Conservation (phyloP, 2,329 filamentous ascomycete species). For the Corinectria fuckeliana region DNA sequence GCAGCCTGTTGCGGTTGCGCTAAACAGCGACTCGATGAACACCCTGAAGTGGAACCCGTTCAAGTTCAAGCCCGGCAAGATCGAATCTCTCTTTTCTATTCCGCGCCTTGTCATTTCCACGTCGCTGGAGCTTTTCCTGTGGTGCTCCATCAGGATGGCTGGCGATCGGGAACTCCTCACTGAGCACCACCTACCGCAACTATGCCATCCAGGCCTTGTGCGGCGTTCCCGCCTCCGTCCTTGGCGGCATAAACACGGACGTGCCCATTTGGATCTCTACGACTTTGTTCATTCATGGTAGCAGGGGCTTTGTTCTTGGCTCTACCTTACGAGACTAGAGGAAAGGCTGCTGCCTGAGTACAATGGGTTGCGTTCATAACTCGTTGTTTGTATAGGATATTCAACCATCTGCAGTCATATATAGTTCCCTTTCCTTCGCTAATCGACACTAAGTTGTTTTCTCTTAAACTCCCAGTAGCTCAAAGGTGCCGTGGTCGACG, state of each 20-base stretch:
- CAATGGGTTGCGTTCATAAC: no score
- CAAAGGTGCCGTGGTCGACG: slow-evolving; percentile 12
- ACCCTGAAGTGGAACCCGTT: slow-evolving; percentile 43
- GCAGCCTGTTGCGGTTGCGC: neutral
- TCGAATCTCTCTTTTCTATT: slow-evolving; percentile 62
- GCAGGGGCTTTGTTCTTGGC: slow-evolving; percentile 50
- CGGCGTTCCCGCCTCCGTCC: slow-evolving; percentile 28
- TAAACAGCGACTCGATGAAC: neutral
- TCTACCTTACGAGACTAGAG: slow-evolving; percentile 52
- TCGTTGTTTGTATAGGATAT: neutral
- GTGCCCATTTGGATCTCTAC: slow-evolving; percentile 53
- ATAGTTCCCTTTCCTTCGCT: neutral
- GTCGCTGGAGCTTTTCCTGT: slow-evolving; percentile 58
- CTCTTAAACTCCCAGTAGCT: slow-evolving; percentile 9
- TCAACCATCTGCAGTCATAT: neutral
- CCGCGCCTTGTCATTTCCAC: slow-evolving; percentile 60
- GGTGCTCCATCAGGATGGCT: slow-evolving; percentile 65
- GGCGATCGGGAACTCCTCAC: neutral
- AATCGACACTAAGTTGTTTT: no score
- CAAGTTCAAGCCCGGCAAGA: slow-evolving; percentile 56
- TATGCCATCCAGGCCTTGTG: slow-evolving; percentile 34
- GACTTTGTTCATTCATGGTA: slow-evolving; percentile 52
- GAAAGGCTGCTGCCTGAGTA: slow-evolving; percentile 19
- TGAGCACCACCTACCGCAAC: slow-evolving; percentile 20
- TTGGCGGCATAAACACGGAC: slow-evolving; percentile 42